Conservation (phyloP, 345 rosid genomes). For the Eucalyptus regnans region DNA sequence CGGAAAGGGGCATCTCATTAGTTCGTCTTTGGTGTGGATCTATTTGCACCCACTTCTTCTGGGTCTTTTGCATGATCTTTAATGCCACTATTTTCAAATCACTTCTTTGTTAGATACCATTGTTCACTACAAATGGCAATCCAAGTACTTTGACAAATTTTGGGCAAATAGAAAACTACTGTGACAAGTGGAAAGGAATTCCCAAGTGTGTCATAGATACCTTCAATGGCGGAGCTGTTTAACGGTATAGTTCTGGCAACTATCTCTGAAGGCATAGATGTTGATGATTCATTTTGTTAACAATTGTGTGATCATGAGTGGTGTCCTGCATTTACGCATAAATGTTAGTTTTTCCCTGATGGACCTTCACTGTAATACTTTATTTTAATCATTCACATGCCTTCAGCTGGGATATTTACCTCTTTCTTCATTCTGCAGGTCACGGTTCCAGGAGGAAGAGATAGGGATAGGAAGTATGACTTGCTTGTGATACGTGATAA, state of each 20-base stretch:
- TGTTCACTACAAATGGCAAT: background rate
- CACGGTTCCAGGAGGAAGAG: slow-evolving; percentile 73
- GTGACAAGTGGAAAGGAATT: background rate
- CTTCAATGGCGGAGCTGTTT: background rate
- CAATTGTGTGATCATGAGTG: background rate
- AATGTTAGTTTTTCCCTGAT: background rate
- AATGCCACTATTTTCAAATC: background rate
- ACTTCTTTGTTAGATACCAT: background rate
- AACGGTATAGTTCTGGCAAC: background rate
- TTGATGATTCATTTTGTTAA: background rate
- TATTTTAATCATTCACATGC: background rate
- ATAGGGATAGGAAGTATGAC: slow-evolving; percentile 73
- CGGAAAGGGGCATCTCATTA: background rate
- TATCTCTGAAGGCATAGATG: background rate
- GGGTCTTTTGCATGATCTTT: background rate
- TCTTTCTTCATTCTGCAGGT: slow-evolving; percentile 30
- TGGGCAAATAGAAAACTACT: background rate
- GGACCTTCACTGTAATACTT: background rate
- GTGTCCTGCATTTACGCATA: background rate
- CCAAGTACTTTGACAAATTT: background rate
- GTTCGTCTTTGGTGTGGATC: background rate
- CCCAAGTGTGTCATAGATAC: background rate
- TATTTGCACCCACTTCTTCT: background rate
- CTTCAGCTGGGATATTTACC: background rate
- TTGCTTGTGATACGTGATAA: slow-evolving; percentile 76